Evolutionary conservation across 2,329 filamentous ascomycete species (phyloP).

Genomic region (Pseudogymnoascus pannorum): DNA sequence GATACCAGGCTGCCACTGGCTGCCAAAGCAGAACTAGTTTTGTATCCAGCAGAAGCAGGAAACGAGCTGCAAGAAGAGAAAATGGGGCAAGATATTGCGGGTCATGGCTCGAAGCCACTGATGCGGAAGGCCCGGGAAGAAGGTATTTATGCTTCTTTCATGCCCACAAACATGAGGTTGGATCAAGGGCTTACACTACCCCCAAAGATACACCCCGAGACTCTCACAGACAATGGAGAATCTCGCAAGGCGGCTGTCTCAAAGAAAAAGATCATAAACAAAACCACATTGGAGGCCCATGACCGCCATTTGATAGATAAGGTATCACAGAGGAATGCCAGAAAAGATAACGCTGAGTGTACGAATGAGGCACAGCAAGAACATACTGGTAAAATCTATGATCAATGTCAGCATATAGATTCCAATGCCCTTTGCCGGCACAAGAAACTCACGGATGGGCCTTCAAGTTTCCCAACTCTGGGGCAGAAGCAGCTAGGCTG

Average conservation of each 20-base stretch:
- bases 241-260: not conserved
- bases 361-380: not conserved
- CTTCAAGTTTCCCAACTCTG: not conserved
- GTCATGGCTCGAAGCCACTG: not conserved
- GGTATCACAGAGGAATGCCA: not conserved
- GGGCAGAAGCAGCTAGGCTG: not conserved
- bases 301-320: not conserved
- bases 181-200: constrained; percentile 24
- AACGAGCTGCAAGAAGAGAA: not conserved
- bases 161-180: constrained; percentile 11
- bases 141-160: constrained; percentile 24
- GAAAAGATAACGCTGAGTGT: not conserved
- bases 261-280: not conserved
- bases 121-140: constrained; percentile 15
- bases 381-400: not conserved
- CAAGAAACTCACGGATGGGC: not conserved
- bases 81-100: not conserved
- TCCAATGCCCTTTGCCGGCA: not conserved
- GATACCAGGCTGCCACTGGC: not conserved
- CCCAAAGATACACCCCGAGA: constrained; percentile 18
- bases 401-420: not conserved
- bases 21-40: not conserved
- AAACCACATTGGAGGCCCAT: not conserved
- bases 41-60: not conserved
- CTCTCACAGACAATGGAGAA: not conserved